Conservation (phyloP, 805 yeast species). For the Sugiyamaella chiloensis region DNA sequence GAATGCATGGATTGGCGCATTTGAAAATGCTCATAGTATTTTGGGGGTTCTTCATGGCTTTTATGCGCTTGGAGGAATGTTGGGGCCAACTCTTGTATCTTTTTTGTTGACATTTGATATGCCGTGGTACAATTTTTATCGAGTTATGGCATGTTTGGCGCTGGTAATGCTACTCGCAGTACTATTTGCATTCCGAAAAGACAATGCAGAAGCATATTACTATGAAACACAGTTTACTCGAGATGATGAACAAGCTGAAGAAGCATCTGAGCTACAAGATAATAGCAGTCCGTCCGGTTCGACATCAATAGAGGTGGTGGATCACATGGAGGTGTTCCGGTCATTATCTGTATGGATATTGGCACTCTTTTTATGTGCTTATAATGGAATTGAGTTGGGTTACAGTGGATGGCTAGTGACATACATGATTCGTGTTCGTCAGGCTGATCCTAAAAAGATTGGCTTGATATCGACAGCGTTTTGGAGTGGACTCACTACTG, state of each 20-base stretch:
- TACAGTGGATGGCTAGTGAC: conserved; percentile 70
- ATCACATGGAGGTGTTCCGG: conserved; percentile 16
- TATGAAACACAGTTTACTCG: conserved; percentile 5
- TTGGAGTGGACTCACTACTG: conserved; percentile 70
- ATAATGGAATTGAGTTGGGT: conserved; percentile 66
- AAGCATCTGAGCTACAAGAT: not conserved
- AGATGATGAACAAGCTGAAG: not conserved
- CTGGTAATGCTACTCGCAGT: conserved; percentile 34
- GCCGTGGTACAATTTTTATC: conserved; percentile 49
- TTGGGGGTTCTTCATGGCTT: conserved; percentile 63
- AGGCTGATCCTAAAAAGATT: conserved; percentile 44
- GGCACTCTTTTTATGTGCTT: conserved; percentile 54
- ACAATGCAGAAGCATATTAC: conserved; percentile 21
- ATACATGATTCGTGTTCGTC: conserved; percentile 52
- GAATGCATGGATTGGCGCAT: conserved; percentile 48
- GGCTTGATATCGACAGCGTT: conserved; percentile 67
- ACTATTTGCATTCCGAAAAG: conserved; percentile 43
- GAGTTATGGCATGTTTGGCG: conserved; percentile 43
- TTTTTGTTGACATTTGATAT: conserved; percentile 46
- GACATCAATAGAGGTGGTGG: not conserved
- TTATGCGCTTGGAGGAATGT: conserved; percentile 69
- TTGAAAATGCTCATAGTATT: conserved; percentile 53
- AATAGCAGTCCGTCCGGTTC: not conserved
- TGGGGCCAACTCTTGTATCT: conserved; percentile 64
- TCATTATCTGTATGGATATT: conserved; percentile 38